These are phyloP conservation scores for Apiosordaria backusii DNA, from an alignment of 495 filamentous ascomycete genomes.

Conservation along the genomic window DNA sequence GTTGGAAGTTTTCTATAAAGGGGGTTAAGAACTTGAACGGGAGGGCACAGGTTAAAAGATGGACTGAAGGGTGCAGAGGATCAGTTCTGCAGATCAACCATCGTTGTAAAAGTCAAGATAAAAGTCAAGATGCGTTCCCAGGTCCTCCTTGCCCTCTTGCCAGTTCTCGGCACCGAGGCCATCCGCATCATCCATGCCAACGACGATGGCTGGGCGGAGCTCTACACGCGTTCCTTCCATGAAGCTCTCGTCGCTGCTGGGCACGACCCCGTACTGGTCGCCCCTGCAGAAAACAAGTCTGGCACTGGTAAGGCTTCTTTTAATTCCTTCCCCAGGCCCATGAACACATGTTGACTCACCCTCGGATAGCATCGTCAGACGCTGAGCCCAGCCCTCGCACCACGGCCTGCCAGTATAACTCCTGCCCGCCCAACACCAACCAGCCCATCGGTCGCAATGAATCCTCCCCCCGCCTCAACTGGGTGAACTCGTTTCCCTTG, in stretches of 20 bases:
- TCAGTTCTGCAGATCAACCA: background rate
- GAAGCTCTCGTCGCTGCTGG: slow-evolving; percentile 49
- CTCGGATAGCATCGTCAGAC: slow-evolving; percentile 49
- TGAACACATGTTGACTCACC: background rate
- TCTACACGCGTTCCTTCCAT: slow-evolving; percentile 57
- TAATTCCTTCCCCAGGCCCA: background rate
- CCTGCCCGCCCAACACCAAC: slow-evolving; percentile 51
- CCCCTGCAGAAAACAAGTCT: slow-evolving; percentile 62
- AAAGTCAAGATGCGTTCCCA: slow-evolving; percentile 10
- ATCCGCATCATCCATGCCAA: slow-evolving; percentile 63
- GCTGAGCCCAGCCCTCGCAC: slow-evolving; percentile 42
- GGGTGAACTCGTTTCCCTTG: slow-evolving; percentile 66
- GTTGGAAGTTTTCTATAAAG: background rate
- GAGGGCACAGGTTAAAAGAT: background rate
- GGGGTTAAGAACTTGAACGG: background rate
- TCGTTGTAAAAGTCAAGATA: too few species aligned
- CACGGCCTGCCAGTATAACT: slow-evolving; percentile 53
- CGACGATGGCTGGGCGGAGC: slow-evolving; percentile 71
- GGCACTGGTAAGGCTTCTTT: slow-evolving; percentile 50
- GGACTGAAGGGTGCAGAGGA: background rate
- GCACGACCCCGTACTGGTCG: slow-evolving; percentile 59
- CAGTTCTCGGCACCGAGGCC: slow-evolving; percentile 9
- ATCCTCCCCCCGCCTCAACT: slow-evolving; percentile 57
- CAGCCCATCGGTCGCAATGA: slow-evolving; percentile 53
- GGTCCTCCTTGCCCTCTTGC: slow-evolving; percentile 11